Evolutionary conservation across 768 basidiomycete genomes (phyloP).

Genomic region (Auriculariales sp.): DNA sequence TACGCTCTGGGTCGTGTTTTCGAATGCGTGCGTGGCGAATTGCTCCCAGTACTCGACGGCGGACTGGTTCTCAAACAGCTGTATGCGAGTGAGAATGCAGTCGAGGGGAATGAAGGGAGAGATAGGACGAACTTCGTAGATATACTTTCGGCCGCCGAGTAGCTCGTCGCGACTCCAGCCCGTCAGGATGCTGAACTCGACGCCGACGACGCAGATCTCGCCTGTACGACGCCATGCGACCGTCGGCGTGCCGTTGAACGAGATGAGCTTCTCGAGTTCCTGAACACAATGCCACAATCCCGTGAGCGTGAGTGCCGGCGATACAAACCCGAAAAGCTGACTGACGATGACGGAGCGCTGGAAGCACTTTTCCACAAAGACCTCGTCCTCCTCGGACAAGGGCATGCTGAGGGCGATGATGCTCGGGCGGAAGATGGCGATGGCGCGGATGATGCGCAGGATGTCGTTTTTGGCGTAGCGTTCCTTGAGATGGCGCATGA

Average conservation of each 20-base stretch:
- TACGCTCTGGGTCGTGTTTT: slow-evolving; percentile 94
- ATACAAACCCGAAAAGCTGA: no score
- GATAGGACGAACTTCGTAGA: slow-evolving; percentile 27
- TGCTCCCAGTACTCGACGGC: slow-evolving; percentile 95
- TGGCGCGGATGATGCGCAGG: slow-evolving; percentile 80
- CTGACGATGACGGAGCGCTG: slow-evolving; percentile 82
- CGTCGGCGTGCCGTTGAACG: slow-evolving; percentile 92
- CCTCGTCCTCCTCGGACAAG: slow-evolving; percentile 86
- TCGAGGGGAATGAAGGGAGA: no score
- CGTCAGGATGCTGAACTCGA: slow-evolving; percentile 90
- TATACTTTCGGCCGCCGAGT: slow-evolving; percentile 37
- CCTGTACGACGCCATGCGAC: slow-evolving; percentile 97
- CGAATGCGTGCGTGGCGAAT: slow-evolving; percentile 93
- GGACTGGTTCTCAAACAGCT: slow-evolving; percentile 93
- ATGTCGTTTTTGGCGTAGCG: slow-evolving; percentile 95
- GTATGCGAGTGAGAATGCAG: no score
- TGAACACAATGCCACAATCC: no score
- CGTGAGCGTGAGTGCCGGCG: no score
- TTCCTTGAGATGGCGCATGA: slow-evolving; percentile 84
- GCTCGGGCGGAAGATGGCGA: slow-evolving; percentile 92
- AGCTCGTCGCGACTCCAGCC: slow-evolving; percentile 84
- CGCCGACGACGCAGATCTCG: slow-evolving; percentile 92
- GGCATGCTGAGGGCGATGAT: slow-evolving; percentile 98
- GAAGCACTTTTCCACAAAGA: slow-evolving; percentile 92
- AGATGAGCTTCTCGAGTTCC: slow-evolving; percentile 95